These are phyloP conservation scores for Exophiala calicioides DNA, from an alignment of 2,329 filamentous ascomycete species.

Conservation along the genomic window DNA sequence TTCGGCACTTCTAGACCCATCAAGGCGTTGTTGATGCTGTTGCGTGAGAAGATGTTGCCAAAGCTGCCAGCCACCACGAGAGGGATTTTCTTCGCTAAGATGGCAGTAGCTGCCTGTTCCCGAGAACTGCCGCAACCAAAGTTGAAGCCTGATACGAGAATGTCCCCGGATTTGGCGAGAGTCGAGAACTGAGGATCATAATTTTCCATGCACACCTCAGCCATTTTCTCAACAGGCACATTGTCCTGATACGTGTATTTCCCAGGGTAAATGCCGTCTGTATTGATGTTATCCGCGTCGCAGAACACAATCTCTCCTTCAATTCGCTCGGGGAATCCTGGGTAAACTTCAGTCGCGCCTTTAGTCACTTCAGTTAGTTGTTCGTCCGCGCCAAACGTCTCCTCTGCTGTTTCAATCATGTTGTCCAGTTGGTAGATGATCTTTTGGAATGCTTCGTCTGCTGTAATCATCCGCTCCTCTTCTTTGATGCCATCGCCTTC, in stretches of 20 bases:
- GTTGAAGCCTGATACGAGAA: slow-evolving; percentile 83
- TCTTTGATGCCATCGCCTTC: slow-evolving; percentile 68
- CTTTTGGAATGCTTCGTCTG: slow-evolving; percentile 71
- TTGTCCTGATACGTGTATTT: slow-evolving; percentile 78
- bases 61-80: slow-evolving; percentile 80
- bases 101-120: slow-evolving; percentile 86
- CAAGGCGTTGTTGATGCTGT: slow-evolving; percentile 47
- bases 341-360: slow-evolving; percentile 66
- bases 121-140: slow-evolving; percentile 81
- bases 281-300: slow-evolving; percentile 85
- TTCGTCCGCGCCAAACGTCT: slow-evolving; percentile 43
- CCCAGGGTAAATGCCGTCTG: slow-evolving; percentile 87
- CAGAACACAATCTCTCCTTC: slow-evolving; percentile 85
- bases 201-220: slow-evolving; percentile 88
- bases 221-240: slow-evolving; percentile 76
- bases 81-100: slow-evolving; percentile 76
- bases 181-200: slow-evolving; percentile 73
- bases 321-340: slow-evolving; percentile 82
- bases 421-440: slow-evolving; percentile 68
- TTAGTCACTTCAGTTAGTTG: slow-evolving; percentile 1
- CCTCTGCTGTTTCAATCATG: slow-evolving; percentile 58
- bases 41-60: slow-evolving; percentile 76
- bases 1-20: slow-evolving; percentile 42
- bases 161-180: slow-evolving; percentile 68
- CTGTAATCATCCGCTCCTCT: slow-evolving; percentile 65